Evolutionary conservation across 2,329 filamentous ascomycete species (phyloP).

Genomic region (Neofusicoccum kwambonambiense): DNA sequence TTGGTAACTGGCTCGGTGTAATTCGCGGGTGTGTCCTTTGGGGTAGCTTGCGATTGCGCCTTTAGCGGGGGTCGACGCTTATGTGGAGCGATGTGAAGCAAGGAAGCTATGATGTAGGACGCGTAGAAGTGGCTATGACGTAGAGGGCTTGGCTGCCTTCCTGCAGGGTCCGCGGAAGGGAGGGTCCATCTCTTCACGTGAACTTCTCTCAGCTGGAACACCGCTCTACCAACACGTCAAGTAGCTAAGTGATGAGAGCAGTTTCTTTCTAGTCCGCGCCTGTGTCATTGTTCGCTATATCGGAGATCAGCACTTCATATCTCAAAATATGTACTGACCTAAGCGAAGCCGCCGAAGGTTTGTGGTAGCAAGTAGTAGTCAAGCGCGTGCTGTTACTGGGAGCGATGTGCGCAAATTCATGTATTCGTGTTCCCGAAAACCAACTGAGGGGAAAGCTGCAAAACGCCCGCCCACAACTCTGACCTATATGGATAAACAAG

Average conservation of each 20-base stretch:
- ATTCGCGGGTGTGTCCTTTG: not conserved
- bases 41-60: not conserved
- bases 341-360: no score
- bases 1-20: not conserved
- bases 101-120: constrained; percentile 3
- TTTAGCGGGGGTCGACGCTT: not conserved
- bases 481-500: constrained; percentile 4
- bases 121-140: constrained; percentile 9
- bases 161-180: constrained; percentile 5
- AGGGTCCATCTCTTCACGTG: not conserved
- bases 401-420: not conserved
- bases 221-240: no score
- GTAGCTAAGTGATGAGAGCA: no score
- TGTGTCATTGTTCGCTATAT: no score
- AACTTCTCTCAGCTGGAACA: no score
- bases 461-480: constrained; percentile 1
- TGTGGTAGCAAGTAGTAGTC: no score
- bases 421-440: not conserved
- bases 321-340: no score
- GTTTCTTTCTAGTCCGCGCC: no score
- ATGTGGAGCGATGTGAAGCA: constrained; percentile 11
- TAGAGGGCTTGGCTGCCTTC: constrained; percentile 10
- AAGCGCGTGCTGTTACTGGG: not conserved
- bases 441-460: not conserved
- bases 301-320: no score